These are phyloP conservation scores for Bidens hawaiensis DNA, from an alignment of 140 eudicot species.

Conservation along the genomic window DNA sequence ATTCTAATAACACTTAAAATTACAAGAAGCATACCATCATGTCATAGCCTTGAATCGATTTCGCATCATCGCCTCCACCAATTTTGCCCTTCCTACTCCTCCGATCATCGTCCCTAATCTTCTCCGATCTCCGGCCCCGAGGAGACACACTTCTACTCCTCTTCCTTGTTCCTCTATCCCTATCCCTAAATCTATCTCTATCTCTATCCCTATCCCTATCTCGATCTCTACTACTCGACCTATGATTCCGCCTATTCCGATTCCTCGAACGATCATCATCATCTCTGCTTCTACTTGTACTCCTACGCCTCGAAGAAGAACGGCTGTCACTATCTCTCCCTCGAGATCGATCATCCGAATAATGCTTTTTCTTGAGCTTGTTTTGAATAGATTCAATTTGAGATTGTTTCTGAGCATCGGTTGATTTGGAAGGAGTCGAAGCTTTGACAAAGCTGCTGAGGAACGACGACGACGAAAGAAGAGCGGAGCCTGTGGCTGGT, in stretches of 20 bases:
- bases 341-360: slow-evolving; percentile 22
- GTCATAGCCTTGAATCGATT: slow-evolving; percentile 68
- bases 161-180: slow-evolving; percentile 16
- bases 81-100: slow-evolving; percentile 29
- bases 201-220: no score
- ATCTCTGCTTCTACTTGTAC: slow-evolving; percentile 21
- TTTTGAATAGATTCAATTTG: no score
- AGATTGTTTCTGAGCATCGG: slow-evolving; percentile 46
- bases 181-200: no score
- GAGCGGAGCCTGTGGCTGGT: slow-evolving; percentile 60
- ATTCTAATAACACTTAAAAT: not conserved
- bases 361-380: slow-evolving; percentile 41
- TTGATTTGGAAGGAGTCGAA: slow-evolving; percentile 43
- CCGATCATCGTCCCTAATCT: slow-evolving; percentile 31
- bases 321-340: slow-evolving; percentile 12
- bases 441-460: slow-evolving; percentile 78
- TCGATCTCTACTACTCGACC: slow-evolving; percentile 29
- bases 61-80: slow-evolving; percentile 49
- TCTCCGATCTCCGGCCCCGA: slow-evolving; percentile 42
- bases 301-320: no score
- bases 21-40: slow-evolving; percentile 49
- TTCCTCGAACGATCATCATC: slow-evolving; percentile 32
- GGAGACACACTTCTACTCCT: slow-evolving; percentile 55
- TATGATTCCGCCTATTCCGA: no score
- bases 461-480: slow-evolving; percentile 55